Base-by-base conservation (phyloP, 2,329 filamentous ascomycete species). In the Microsporum ferrugineum region DNA sequence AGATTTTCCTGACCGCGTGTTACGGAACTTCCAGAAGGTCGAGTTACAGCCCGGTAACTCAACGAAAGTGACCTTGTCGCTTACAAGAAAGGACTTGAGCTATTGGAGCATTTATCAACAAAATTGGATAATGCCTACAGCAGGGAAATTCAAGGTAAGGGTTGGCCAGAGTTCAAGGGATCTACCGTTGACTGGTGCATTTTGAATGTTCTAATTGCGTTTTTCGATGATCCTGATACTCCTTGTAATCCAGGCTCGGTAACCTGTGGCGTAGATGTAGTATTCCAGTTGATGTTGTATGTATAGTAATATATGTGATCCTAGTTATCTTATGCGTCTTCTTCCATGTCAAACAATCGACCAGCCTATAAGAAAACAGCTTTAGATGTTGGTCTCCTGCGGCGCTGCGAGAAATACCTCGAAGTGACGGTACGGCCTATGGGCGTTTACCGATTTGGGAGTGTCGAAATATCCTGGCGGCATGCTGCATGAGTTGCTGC, bases 21-120 rank as follows among this genome's bases (percentile, higher is more conserved):
- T 82, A 5, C 73, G 80, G 64, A 80, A 73, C 57, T 84, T 84
- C 61, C 76, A 80, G 2, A 84, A 83, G 70, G 65, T 80, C 0
- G 65, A 66, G 2, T 68, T 84, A 0, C 65, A 67, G 2, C 65
- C 74, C 0, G 78, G 79, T 0, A 71, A 77, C 68, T 75, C 69
- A 33, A 68, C 67, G 45, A 72, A 65, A 0, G 74, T 79, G 5
- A 65, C 63, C 2, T 83, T 84, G 63, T 70, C 74, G 29, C 71
- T 84, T 36, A 75, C 65, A 27, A 65, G 72, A 3, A 65, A 71
- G 36, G 73, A 75, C 64, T 49, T 75, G 12, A 73, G 71, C 33
- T 71, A 70, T 41, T 75, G 72, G 73, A 71, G 74, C 66, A 69
- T 69, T 1, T 61, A 39, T 5, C 63, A 62, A 5, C 72, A 75